These are phyloP conservation scores for Cymodocea nodosa DNA, from an alignment of 116 monocot genomes.

Conservation along the genomic window DNA sequence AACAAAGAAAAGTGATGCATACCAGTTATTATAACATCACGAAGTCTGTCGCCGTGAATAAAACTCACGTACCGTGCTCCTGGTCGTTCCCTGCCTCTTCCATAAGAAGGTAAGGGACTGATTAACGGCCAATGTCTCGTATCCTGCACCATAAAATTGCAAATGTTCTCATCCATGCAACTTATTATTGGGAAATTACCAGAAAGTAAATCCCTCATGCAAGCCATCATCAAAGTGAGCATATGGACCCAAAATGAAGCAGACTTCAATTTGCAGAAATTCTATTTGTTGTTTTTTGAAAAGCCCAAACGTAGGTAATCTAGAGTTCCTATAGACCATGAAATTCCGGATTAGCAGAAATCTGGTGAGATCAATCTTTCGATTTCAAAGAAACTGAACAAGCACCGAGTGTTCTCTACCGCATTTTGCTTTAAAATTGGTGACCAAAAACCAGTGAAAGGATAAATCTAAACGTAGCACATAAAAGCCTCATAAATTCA, in stretches of 20 bases:
- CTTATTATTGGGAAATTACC: not conserved
- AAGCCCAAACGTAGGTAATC: too few species aligned
- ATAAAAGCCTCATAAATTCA: not conserved
- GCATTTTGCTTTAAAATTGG: not conserved
- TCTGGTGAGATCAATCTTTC: not conserved
- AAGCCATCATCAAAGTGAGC: not conserved
- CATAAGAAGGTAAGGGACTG: slow-evolving; percentile 55
- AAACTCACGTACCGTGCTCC: slow-evolving; percentile 46
- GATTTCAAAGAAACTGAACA: not conserved
- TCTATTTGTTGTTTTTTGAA: too few species aligned
- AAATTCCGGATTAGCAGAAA: too few species aligned
- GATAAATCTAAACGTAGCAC: not conserved
- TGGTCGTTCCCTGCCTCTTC: slow-evolving; percentile 53
- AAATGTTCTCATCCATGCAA: not conserved
- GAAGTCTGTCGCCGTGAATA: slow-evolving; percentile 38
- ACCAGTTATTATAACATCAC: slow-evolving; percentile 67
- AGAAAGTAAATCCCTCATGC: not conserved
- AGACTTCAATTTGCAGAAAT: too few species aligned
- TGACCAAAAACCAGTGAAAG: not conserved
- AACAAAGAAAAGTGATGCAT: not conserved
- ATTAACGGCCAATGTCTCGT: slow-evolving; percentile 33
- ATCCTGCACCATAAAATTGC: slow-evolving; percentile 19
- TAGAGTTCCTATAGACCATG: too few species aligned
- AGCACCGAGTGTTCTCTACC: not conserved
- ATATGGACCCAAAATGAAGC: too few species aligned